Conservation (phyloP, 1,284 basidiomycete species). For the Violaceomyces palustris region DNA sequence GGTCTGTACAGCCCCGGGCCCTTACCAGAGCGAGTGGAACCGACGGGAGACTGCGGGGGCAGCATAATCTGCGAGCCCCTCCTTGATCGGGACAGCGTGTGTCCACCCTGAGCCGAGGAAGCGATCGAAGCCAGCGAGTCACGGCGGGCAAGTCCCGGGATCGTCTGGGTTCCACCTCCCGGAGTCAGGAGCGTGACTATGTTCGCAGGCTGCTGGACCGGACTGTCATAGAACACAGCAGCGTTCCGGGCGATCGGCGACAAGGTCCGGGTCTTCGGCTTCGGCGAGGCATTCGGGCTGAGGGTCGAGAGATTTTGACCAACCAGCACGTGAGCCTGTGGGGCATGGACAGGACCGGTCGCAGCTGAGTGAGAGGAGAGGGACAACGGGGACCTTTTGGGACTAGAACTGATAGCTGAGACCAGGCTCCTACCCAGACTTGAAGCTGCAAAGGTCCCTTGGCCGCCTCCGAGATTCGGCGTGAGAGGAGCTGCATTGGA, state of each 20-base stretch:
- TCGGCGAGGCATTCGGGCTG: conserved; percentile 20
- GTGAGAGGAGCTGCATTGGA: too few relatives aligned
- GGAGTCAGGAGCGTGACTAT: too few relatives aligned
- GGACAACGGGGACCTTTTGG: conserved; percentile 22
- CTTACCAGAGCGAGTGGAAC: conserved; percentile 15
- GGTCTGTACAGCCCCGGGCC: conserved; percentile 42
- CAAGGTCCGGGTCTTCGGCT: conserved; percentile 18
- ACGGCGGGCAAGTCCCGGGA: too few relatives aligned
- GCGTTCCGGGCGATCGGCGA: conserved; percentile 10
- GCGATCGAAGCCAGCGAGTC: conserved; percentile 21
- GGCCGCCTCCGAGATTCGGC: too few relatives aligned
- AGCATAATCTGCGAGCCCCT: conserved; percentile 23
- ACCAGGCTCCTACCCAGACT: too few relatives aligned
- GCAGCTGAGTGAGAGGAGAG: conserved; percentile 6
- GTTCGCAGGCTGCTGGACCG: too few relatives aligned
- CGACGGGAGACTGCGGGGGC: conserved; percentile 13
- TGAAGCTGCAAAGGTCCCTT: too few relatives aligned
- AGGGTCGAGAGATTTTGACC: neutral
- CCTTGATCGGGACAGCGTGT: conserved; percentile 24
- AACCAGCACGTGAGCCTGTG: too few relatives aligned
- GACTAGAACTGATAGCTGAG: too few relatives aligned
- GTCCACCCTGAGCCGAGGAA: conserved; percentile 12
- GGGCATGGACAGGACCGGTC: conserved; percentile 6
- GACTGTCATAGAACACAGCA: too few relatives aligned
- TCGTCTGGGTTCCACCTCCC: too few relatives aligned